Evolutionary conservation across 2,329 filamentous ascomycete species (phyloP).

Genomic region (Balansia obtecta): DNA sequence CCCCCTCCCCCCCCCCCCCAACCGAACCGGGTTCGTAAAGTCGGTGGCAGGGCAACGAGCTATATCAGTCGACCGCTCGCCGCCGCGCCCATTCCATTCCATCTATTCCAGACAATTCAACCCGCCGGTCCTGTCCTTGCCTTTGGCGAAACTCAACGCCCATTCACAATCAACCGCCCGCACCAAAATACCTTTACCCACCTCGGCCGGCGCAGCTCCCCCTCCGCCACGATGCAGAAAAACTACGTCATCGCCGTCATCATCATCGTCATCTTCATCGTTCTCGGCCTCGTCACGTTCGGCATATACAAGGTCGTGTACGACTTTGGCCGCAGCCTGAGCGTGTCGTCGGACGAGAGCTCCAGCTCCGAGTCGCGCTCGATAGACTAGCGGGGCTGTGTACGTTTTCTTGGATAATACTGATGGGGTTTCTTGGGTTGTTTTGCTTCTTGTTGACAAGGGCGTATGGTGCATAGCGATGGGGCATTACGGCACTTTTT

Average conservation of each 20-base stretch:
- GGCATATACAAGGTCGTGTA: slow-evolving; percentile 51
- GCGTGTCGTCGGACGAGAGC: slow-evolving; percentile 22
- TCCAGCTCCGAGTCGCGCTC: slow-evolving; percentile 15
- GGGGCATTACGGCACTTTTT: too few relatives aligned
- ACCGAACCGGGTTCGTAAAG: slow-evolving; percentile 19
- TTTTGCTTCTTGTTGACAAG: neutral
- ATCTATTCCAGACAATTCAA: slow-evolving; percentile 6
- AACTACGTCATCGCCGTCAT: slow-evolving; percentile 59
- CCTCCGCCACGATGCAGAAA: slow-evolving; percentile 6
- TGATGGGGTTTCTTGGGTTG: too few relatives aligned
- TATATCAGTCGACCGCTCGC: slow-evolving; percentile 22
- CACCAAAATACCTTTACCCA: too few relatives aligned
- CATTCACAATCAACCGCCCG: too few relatives aligned
- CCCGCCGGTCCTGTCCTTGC: too few relatives aligned
- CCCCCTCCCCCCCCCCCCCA: too few relatives aligned
- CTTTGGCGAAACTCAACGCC: too few relatives aligned
- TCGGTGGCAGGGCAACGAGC: slow-evolving; percentile 36
- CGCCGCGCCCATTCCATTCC: neutral
- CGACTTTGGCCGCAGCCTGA: slow-evolving; percentile 32
- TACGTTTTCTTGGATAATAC: too few relatives aligned
- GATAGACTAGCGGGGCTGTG: slow-evolving; percentile 14
- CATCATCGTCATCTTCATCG: slow-evolving; percentile 52
- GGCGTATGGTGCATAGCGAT: too few relatives aligned
- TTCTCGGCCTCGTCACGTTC: slow-evolving; percentile 48
- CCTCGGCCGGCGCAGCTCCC: too few relatives aligned